Evolutionary conservation across 176 grass and related monocot species (phyloP), one percentile per base, ranked within the genome.

Genomic region (Poa pratensis): DNA sequence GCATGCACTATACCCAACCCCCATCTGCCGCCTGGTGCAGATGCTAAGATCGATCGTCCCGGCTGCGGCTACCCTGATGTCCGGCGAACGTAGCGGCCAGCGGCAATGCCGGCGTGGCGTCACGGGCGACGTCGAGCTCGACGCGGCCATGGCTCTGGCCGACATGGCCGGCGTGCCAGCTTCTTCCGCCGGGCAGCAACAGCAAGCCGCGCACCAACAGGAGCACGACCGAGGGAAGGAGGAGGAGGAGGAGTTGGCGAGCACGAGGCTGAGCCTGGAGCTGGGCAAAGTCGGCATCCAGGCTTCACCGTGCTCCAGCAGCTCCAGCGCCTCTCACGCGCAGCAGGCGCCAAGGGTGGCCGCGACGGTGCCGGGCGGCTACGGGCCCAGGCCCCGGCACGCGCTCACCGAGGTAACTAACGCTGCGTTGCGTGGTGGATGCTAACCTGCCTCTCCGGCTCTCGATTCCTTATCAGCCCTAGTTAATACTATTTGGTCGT

Each of bases 101-200:
- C 65, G 67, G 59, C 85, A 90, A 84, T 84, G 83, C 84, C 84
- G 75, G 40, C 70, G 65, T 2, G 58, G 69, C 64, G 18, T 73
- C 55, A 80, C 88, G 84, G 72, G 70, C 42, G 92, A 97, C 81
- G 78, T 90, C 14, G 95, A 97, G 88, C 87, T 97, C 53, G 90
- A 85, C 80, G 92, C 95, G 9, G 90, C 95, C 5, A 82, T 81
- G 67, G 86, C 85, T 24, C 79, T 94, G 3, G 89, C 92, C 14
- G 82, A 89, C 85, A 87, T 97, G 77, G 86, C 90, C 17, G 77
- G 64, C 6, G 66, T 63, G 15, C 17, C 34, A 3, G 1, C 23
- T 22, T 23, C 34, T 23, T 69, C 32, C 52, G 57, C 32, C 52
- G 48, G 4, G 28, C 28, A 32, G 27, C 12, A 24, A 4, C 27